A percentile compares a stretch with the other conserved stretches of the same genome.
phyloP scores from a whole-genome alignment of 2,329 filamentous ascomycete genomes.

The Aureobasidium sp. region DNA sequence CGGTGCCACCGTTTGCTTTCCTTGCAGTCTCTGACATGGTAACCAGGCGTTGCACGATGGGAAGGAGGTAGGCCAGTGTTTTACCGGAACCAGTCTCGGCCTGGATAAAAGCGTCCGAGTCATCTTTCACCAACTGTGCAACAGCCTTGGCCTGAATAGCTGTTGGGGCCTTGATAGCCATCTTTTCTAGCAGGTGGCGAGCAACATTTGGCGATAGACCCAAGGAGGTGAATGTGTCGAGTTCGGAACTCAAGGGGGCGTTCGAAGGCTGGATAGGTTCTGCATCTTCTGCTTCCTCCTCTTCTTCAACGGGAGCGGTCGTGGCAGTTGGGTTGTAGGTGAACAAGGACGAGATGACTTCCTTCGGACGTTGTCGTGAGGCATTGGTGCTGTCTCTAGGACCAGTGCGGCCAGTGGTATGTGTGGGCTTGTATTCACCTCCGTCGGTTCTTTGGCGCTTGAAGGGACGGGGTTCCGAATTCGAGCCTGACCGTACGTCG shows the following conservation, averaged over 20 bases:
- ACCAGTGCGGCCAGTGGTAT: conserved; percentile 5
- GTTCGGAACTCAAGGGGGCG: conserved; percentile 74
- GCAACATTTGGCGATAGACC: conserved; percentile 76
- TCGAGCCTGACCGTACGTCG: conserved; percentile 1
- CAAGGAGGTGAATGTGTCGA: conserved; percentile 77
- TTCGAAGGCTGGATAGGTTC: conserved; percentile 69
- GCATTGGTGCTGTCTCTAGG: neutral
- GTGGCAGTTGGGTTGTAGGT: conserved; percentile 74
- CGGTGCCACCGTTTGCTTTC: conserved; percentile 30
- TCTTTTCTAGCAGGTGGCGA: conserved; percentile 72
- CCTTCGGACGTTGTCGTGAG: conserved; percentile 31
- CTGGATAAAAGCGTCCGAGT: conserved; percentile 90
- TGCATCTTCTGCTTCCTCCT: conserved; percentile 34
- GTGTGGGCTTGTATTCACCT: conserved; percentile 1
- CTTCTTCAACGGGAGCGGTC: conserved; percentile 45
- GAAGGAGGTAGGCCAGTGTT: conserved; percentile 89
- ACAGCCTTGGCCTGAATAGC: conserved; percentile 91
- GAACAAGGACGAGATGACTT: conserved; percentile 86
- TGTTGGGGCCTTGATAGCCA: conserved; percentile 83
- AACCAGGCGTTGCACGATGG: conserved; percentile 82
- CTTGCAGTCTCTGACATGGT: conserved; percentile 52
- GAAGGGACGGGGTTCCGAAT: conserved; percentile 6
- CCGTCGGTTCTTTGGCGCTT: conserved; percentile 17
- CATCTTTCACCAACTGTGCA: conserved; percentile 66
- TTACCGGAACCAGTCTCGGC: conserved; percentile 97